Conservation (phyloP, 805 yeast genomes). For the Cephaloascus fragrans region DNA sequence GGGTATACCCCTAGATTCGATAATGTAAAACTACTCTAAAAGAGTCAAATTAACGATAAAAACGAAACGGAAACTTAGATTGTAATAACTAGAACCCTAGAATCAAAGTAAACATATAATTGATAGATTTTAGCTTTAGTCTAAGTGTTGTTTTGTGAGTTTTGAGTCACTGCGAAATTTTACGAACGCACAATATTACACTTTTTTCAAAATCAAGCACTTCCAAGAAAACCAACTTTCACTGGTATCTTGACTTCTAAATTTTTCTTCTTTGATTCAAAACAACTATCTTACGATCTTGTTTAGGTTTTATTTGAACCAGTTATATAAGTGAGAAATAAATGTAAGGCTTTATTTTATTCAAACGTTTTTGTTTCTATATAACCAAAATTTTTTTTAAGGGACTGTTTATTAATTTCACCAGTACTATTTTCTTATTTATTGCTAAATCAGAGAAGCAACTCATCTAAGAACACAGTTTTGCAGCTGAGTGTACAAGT, state of each 20-base stretch:
- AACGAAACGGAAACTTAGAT: no score
- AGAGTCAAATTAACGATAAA: no score
- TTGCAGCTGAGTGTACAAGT: background rate
- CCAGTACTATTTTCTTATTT: background rate
- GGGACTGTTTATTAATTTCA: background rate
- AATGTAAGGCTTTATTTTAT: background rate
- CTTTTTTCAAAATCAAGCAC: background rate
- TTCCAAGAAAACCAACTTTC: background rate
- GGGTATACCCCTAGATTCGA: no score
- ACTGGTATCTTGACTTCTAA: background rate
- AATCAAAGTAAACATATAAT: no score
- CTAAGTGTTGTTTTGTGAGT: background rate
- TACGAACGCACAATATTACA: conserved; percentile 1
- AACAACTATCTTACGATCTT: no score
- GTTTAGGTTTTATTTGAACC: no score
- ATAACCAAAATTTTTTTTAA: no score
- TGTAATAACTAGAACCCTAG: no score
- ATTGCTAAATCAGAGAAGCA: no score
- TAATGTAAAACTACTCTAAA: no score
- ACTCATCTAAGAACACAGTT: no score
- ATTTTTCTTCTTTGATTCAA: background rate
- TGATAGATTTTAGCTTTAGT: background rate
- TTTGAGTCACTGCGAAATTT: conserved; percentile 1
- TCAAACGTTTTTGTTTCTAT: background rate
- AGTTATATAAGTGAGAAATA: background rate